These are phyloP conservation scores for Cryomyces minteri DNA, from an alignment of 495 filamentous ascomycete species.

Conservation along the genomic window DNA sequence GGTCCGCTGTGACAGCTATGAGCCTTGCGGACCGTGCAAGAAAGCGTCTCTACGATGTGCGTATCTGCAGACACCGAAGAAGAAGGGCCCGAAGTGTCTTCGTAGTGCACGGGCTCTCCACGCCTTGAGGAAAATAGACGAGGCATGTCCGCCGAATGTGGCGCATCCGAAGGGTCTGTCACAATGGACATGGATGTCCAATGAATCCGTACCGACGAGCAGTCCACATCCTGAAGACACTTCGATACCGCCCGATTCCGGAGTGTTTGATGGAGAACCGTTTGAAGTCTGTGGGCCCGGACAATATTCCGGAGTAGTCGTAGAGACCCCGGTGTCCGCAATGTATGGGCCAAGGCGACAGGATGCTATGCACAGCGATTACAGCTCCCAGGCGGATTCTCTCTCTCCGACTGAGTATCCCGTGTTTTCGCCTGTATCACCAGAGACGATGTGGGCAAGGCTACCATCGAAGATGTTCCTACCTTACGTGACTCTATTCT, in stretches of 20 bases:
- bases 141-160: background rate
- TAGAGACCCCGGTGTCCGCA: background rate
- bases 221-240: too few species aligned
- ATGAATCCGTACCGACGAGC: background rate
- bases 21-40: slow-evolving; percentile 11
- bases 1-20: slow-evolving; percentile 8
- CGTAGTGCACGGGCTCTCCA: slow-evolving; percentile 11
- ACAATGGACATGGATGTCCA: background rate
- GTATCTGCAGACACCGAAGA: slow-evolving; percentile 14
- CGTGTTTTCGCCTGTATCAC: background rate
- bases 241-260: too few species aligned
- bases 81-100: slow-evolving; percentile 14
- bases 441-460: background rate
- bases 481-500: slow-evolving; percentile 11
- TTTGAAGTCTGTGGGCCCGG: too few species aligned
- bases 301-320: background rate
- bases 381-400: background rate
- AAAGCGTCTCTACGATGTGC: slow-evolving; percentile 12
- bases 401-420: background rate
- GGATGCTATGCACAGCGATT: background rate
- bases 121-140: slow-evolving; percentile 10
- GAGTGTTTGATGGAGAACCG: background rate
- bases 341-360: background rate
- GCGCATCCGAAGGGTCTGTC: background rate
- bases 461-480: slow-evolving; percentile 8